Conservation (phyloP, 768 basidiomycete species). For the Pleurotus tuber-regium region DNA sequence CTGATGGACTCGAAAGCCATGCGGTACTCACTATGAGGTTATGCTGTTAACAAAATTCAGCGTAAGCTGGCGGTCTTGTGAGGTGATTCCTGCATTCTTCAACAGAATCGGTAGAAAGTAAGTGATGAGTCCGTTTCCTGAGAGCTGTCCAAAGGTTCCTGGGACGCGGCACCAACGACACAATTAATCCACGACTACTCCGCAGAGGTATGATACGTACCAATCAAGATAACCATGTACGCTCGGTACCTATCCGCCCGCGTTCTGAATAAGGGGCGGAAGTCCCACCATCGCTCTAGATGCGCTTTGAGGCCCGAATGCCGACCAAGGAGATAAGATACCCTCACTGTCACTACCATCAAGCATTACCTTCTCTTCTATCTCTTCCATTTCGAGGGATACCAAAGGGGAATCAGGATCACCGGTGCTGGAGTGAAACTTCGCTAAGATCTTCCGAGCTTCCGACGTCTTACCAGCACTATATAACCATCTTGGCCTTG, state of each 20-base stretch:
- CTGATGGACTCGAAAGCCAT: too few relatives aligned
- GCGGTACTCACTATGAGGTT: constrained; percentile 39
- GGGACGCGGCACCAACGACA: neutral
- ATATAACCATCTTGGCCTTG: constrained; percentile 52
- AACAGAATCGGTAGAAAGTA: constrained; percentile 47
- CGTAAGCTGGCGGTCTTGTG: constrained; percentile 37
- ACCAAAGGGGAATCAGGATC: constrained; percentile 49
- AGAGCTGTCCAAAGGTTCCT: constrained; percentile 38
- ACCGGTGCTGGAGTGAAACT: constrained; percentile 43
- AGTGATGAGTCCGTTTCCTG: constrained; percentile 48
- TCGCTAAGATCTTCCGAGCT: constrained; percentile 43
- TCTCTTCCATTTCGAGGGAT: constrained; percentile 50
- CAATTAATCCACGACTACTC: neutral
- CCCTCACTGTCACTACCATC: constrained; percentile 42
- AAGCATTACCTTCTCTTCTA: constrained; percentile 47
- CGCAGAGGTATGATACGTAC: constrained; percentile 17
- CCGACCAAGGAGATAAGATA: neutral
- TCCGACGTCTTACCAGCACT: constrained; percentile 40
- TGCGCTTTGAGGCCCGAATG: neutral
- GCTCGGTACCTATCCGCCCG: constrained; percentile 44
- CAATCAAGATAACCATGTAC: constrained; percentile 50
- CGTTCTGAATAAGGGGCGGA: constrained; percentile 46
- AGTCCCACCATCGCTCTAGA: constrained; percentile 53
- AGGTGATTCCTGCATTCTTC: constrained; percentile 45
- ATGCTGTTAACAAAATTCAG: constrained; percentile 52